These are phyloP conservation scores for Kluyveromyces nonfermentans DNA, from an alignment of 805 yeast genomes.

Conservation along the genomic window DNA sequence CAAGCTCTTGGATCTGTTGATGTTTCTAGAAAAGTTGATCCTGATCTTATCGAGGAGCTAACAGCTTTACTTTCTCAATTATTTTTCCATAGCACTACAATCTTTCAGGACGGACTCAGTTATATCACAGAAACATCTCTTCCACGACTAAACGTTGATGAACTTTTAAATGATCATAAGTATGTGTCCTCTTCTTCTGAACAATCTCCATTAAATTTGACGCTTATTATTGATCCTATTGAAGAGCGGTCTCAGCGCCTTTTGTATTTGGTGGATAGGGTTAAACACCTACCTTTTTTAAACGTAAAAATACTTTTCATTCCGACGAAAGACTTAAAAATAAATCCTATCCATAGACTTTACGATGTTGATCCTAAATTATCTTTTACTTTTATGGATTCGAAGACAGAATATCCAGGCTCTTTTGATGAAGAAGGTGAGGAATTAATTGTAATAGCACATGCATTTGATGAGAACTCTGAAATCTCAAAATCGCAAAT, in stretches of 20 bases:
- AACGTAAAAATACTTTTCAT: constrained; percentile 46
- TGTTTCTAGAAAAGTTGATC: constrained; percentile 12
- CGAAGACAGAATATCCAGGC: constrained; percentile 18
- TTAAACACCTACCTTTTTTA: constrained; percentile 40
- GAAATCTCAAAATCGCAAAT: constrained; percentile 17
- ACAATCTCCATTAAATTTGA: constrained; percentile 41
- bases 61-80: constrained; percentile 37
- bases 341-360: constrained; percentile 46
- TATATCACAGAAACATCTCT: constrained; percentile 33
- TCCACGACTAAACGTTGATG: constrained; percentile 39
- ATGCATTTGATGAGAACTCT: constrained; percentile 38
- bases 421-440: constrained; percentile 29
- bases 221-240: constrained; percentile 62
- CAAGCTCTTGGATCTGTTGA: constrained; percentile 15
- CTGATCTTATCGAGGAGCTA: constrained; percentile 41
- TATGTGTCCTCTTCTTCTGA: constrained; percentile 17
- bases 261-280: constrained; percentile 37
- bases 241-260: constrained; percentile 59
- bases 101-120: constrained; percentile 30
- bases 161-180: constrained; percentile 11
- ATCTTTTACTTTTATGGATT: constrained; percentile 18
- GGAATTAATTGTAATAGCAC: constrained; percentile 56
- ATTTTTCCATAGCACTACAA: constrained; percentile 28
- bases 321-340: constrained; percentile 40
- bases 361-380: constrained; percentile 32